Evolutionary conservation across 306 rosid species (phyloP), one percentile per base, ranked within the genome.

Genomic region (Ormosia emarginata): DNA sequence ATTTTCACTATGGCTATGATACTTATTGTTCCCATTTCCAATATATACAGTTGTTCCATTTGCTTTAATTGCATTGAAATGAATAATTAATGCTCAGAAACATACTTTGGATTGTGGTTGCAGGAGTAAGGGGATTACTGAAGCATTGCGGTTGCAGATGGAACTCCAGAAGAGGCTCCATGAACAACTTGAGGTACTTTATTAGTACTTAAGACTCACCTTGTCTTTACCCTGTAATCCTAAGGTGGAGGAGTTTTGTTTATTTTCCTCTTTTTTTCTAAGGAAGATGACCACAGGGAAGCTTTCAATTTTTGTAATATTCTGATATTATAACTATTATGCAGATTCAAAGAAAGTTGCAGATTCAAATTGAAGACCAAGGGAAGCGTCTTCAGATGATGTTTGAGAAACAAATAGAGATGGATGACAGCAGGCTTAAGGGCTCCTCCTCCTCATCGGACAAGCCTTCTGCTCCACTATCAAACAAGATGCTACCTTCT

Each of bases 141-240:
- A 93, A 83, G 92, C 99, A 43, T 84, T 95, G 89, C 88, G 94
- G 58, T 85, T 95, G 86, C 99, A 95, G 85, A 92, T 95, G 90
- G 99, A 95, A 79, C 96, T 95, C 86, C 99, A 95, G 90, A 95
- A 95, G 88, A 90, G 90, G 84, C 99, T 95, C 67, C 99, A 95
- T 56, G 99, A 95, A 74, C 99, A 93, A 84, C 98, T 95, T 44
- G 99, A 95, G 98, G 99, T 95, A 81, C 81, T 62, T 49, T 50
- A 58, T 46, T 65, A 55, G 78, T 67, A 8, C 64, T 37, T 44
- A 10, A 49, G 46, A 40, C 40, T 41, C 67, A 78, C 52, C 73
- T n/a, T 32, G 39, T 73, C 36, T 56, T 56, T 43, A 30, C 40
- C 68, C 36, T 68, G 9, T 44, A 83, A 78, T 8, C 73, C 61